phyloP scores from a whole-genome alignment of 1,284 basidiomycete genomes.

The Apiotrichum gracile region DNA sequence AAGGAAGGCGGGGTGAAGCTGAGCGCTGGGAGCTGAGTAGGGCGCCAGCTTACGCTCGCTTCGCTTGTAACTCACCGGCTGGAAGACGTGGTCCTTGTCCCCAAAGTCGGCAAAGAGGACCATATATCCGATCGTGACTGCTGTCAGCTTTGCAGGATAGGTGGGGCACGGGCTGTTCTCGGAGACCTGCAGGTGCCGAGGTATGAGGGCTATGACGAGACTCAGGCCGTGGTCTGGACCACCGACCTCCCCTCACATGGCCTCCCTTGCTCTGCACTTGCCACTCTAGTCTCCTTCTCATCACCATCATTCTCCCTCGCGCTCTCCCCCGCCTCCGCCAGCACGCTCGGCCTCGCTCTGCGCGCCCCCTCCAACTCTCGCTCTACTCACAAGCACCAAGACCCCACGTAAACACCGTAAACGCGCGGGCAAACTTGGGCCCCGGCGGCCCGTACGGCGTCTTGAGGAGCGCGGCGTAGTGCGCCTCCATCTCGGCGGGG shows the following conservation, averaged over 20 bases:
- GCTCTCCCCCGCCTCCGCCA: not conserved
- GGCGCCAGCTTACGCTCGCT: too few species aligned
- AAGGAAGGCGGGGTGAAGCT: not conserved
- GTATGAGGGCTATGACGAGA: too few species aligned
- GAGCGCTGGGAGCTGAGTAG: too few species aligned
- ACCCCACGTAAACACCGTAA: not conserved
- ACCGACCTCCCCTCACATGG: too few species aligned
- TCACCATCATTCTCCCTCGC: too few species aligned
- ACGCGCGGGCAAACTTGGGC: not conserved
- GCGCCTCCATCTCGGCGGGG: not conserved
- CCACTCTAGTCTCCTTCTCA: too few species aligned
- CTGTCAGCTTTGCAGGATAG: not conserved
- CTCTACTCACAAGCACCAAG: not conserved
- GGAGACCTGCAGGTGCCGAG: too few species aligned
- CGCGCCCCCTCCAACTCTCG: not conserved
- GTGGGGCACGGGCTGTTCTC: too few species aligned
- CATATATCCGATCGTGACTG: conserved; percentile 41
- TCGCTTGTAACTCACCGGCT: conserved; percentile 30
- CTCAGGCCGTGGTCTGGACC: not conserved
- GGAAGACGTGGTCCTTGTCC: conserved; percentile 42
- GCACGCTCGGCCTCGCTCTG: not conserved
- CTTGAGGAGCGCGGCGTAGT: not conserved
- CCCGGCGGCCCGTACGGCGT: not conserved
- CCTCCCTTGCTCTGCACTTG: too few species aligned
- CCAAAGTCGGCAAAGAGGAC: conserved; percentile 43